Conservation (phyloP, 257 asterid species). For the Solanum lycopersicoides region DNA sequence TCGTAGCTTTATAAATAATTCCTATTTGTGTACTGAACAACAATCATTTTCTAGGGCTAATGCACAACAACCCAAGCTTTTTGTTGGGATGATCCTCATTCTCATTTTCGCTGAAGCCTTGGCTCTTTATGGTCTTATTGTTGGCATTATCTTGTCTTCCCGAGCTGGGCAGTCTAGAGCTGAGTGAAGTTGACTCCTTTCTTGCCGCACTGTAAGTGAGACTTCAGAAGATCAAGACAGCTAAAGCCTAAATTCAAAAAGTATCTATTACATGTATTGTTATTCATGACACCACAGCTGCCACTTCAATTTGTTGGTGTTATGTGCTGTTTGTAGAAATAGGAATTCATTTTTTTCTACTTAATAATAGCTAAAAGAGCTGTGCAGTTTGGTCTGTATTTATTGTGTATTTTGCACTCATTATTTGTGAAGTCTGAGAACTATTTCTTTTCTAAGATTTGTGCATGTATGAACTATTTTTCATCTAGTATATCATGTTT, state of each 20-base stretch:
- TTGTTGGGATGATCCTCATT: constrained; percentile 72
- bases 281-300: not conserved
- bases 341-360: not conserved
- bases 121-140: constrained; percentile 67
- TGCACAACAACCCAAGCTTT: constrained; percentile 67
- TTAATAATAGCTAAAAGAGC: not conserved
- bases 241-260: not conserved
- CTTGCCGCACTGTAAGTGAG: not conserved
- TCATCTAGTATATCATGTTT: not conserved
- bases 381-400: not conserved
- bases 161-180: constrained; percentile 76
- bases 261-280: not conserved
- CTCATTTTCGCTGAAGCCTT: constrained; percentile 70
- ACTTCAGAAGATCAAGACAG: not conserved
- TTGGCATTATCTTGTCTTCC: constrained; percentile 65
- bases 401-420: not conserved
- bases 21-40: not conserved
- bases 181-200: constrained; percentile 14
- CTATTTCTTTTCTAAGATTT: not conserved
- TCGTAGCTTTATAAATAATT: not conserved
- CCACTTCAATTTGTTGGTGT: not conserved
- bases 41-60: constrained; percentile 40
- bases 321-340: not conserved
- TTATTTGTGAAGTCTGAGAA: not conserved
- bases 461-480: not conserved